Evolutionary conservation across 106 monocot genomes (phyloP), one percentile per base, ranked within the genome.

Genomic region (Dendrobium officinale): DNA sequence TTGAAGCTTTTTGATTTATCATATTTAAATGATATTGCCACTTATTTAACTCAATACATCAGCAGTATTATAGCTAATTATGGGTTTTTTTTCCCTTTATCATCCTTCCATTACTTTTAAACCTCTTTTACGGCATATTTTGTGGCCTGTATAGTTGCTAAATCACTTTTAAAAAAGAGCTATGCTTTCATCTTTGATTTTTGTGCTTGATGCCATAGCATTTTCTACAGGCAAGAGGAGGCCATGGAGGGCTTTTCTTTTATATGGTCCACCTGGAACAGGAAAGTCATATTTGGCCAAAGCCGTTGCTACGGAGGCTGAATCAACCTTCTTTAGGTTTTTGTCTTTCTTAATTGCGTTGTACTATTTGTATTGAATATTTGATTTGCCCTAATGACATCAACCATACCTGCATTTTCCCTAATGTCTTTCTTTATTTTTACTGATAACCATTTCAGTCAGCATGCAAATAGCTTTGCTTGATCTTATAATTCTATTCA

Each of bases 281-380:
- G 93, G 93, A 85, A 93, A 93, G 74, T 93, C 93, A 73, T 93
- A 90, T 75, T 87, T 93, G 77, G 93, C 93, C 2, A 93, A 93
- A 80, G 93, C 93, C 80, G 90, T 93, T 59, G 93, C 93, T 41
- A 93, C 93, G 31, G 93, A 93, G 84, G 93, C 93, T 48, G 90
- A 90, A 24, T 93, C 91, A 67, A 92, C 91, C 17, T 92, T 92
- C 42, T 92, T 92, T 85, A 92, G 91, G 91, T 91, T 79, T 51
- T 77, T 75, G 24, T 78, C 22, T 55, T 19, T 58, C 2, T 79
- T 26, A 74, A 19, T 29, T 41, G n/a, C 59, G 59, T 22, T 22
- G n/a, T 43, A 6, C 74, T 18, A 40, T 44, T 74, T 70, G 19
- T 61, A 22, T 61, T 61, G 4, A n/a, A 61, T 61, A 61, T n/a